phyloP scores from a whole-genome alignment of 139 green algal genomes.

The Closterium sp. region DNA sequence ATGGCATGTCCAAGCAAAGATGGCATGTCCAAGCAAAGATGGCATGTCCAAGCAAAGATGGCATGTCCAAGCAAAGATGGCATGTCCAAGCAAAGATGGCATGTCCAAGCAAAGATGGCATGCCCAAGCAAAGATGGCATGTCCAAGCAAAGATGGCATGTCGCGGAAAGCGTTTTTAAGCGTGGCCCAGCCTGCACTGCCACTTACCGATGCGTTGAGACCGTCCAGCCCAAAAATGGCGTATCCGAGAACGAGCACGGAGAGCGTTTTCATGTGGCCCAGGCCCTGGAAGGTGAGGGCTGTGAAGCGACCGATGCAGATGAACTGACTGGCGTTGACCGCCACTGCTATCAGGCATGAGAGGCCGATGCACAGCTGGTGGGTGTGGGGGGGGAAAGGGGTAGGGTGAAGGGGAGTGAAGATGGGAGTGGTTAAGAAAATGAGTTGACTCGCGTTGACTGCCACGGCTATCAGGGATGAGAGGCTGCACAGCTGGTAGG shows the following conservation, averaged over 20 bases:
- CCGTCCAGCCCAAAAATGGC: slow-evolving; percentile 32
- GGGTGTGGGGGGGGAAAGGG: neutral
- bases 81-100: too few species aligned
- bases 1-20: too few species aligned
- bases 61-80: too few species aligned
- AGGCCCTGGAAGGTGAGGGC: slow-evolving; percentile 89
- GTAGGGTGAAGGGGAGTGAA: neutral
- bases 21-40: too few species aligned
- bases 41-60: too few species aligned
- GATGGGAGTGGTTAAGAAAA: slow-evolving; percentile 72
- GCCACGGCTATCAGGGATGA: slow-evolving; percentile 51
- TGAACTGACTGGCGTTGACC: slow-evolving; percentile 91
- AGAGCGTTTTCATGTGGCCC: slow-evolving; percentile 53
- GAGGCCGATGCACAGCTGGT: slow-evolving; percentile 34
- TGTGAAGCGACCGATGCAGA: slow-evolving; percentile 88
- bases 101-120: too few species aligned
- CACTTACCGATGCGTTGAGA: slow-evolving; percentile 16
- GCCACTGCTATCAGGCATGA: slow-evolving; percentile 59
- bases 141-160: too few species aligned
- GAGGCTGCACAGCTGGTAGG: neutral
- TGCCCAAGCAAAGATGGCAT: too few species aligned
- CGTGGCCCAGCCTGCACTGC: too few species aligned
- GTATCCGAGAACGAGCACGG: slow-evolving; percentile 51
- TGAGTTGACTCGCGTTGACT: slow-evolving; percentile 90
- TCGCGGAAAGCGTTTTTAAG: too few species aligned